These are phyloP conservation scores for Penicillium sp. DNA, from an alignment of 2,329 filamentous ascomycete genomes.

Conservation along the genomic window DNA sequence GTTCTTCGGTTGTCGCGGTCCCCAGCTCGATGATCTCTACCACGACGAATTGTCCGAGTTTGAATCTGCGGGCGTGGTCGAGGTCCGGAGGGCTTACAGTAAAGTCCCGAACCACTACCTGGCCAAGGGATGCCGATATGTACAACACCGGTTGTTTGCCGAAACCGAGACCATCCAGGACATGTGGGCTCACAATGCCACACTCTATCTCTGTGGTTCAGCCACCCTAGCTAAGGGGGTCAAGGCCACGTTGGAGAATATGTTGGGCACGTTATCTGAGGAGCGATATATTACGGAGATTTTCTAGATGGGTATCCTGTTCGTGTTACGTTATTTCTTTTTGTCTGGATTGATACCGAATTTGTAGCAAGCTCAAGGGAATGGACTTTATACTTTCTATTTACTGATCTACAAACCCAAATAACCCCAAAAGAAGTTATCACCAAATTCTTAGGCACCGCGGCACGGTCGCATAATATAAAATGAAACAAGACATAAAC, in stretches of 20 bases:
- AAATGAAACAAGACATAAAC: no score
- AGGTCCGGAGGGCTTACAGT: background rate
- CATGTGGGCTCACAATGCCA: background rate
- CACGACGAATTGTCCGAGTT: background rate
- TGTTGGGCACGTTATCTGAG: background rate
- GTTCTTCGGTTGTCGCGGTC: background rate
- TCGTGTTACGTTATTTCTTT: background rate
- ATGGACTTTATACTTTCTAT: no score
- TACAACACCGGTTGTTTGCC: background rate
- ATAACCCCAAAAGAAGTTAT: no score
- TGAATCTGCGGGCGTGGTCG: background rate
- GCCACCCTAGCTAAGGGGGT: background rate
- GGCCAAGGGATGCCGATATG: background rate
- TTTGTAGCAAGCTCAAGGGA: no score
- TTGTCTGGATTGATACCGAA: no score
- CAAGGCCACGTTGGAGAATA: background rate
- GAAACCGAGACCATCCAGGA: background rate
- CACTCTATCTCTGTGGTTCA: background rate
- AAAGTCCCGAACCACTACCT: background rate
- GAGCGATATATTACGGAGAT: background rate
- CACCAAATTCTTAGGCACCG: no score
- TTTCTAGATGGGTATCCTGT: background rate
- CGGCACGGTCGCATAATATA: no score
- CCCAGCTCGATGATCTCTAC: background rate
- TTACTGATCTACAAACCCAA: no score